These are phyloP conservation scores for Eruca vesicaria DNA, from an alignment of 441 rosid species.

Conservation along the genomic window DNA sequence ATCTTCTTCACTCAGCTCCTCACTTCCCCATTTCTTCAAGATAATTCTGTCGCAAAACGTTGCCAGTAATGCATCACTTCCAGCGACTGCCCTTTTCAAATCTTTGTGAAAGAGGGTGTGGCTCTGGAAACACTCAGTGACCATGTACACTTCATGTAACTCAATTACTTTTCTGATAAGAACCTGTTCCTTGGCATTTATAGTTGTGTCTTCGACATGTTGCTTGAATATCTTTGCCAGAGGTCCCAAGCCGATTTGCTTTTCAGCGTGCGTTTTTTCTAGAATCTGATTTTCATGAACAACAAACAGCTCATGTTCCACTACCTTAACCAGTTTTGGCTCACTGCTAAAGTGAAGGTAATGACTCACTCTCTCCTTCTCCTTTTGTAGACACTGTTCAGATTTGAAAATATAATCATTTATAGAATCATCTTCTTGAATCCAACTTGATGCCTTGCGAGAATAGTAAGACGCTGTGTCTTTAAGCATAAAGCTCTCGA, in stretches of 20 bases:
- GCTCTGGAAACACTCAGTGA: constrained; percentile 65
- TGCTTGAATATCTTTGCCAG: constrained; percentile 14
- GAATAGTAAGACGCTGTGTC: constrained; percentile 74
- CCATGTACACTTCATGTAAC: constrained; percentile 80
- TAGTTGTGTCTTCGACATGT: constrained; percentile 70
- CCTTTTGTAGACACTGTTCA: constrained; percentile 89
- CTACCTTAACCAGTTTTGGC: constrained; percentile 76
- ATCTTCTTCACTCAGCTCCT: constrained; percentile 87
- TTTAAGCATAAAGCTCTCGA: constrained; percentile 62
- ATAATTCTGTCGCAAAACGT: constrained; percentile 65
- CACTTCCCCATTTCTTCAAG: constrained; percentile 77
- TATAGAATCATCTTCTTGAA: constrained; percentile 72
- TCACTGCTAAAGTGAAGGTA: constrained; percentile 78
- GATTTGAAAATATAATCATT: constrained; percentile 83
- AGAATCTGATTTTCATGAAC: constrained; percentile 52
- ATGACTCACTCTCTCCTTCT: constrained; percentile 81
- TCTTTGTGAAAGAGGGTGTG: constrained; percentile 81
- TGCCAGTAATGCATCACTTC: constrained; percentile 84
- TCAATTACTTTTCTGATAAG: constrained; percentile 70
- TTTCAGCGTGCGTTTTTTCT: constrained; percentile 76
- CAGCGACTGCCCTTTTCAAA: constrained; percentile 73
- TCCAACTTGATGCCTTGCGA: constrained; percentile 86
- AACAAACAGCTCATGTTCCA: constrained; percentile 69
- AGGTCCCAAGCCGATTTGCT: background rate
- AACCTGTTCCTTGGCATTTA: constrained; percentile 82